Evolutionary conservation across 75 land plant species (phyloP).

Genomic region (Pseudotsuga menziesii): DNA sequence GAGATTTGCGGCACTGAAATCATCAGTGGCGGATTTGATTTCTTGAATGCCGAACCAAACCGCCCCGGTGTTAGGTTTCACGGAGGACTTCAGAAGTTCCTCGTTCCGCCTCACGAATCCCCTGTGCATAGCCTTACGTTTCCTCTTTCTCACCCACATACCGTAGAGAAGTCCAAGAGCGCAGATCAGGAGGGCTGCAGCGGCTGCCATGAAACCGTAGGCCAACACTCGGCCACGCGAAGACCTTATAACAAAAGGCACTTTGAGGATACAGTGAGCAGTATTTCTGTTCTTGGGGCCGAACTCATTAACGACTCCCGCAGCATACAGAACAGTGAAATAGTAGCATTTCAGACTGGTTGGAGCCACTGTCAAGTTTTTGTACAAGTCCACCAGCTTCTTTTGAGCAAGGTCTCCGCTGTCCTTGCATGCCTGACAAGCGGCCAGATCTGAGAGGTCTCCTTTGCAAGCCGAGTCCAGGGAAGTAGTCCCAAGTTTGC

Average conservation of each 20-base stretch:
- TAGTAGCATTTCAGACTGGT: conserved; percentile 29
- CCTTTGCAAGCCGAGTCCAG: conserved; percentile 11
- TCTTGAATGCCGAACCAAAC: conserved; percentile 35
- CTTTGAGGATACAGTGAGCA: conserved; percentile 33
- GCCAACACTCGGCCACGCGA: conserved; percentile 1
- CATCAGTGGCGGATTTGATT: conserved; percentile 18
- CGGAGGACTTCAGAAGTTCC: background rate
- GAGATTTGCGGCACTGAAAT: conserved; percentile 44
- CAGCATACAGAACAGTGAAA: conserved; percentile 53
- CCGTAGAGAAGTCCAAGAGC: background rate
- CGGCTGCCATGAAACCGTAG: conserved; percentile 15
- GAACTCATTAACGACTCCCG: conserved; percentile 43
- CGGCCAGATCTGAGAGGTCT: conserved; percentile 30
- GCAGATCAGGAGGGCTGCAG: background rate
- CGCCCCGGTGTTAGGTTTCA: conserved; percentile 40
- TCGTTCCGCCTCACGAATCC: background rate
- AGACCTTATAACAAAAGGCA: background rate
- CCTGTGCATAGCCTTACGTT: background rate
- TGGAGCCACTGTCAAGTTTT: background rate
- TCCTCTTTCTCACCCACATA: background rate
- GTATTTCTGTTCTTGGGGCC: conserved; percentile 38
- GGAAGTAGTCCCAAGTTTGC: too few species aligned
- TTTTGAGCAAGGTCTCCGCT: conserved; percentile 16
- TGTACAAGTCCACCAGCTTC: background rate
- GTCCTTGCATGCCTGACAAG: conserved; percentile 44